Percentiles rank a stretch among this genome's conserved stretches.
These are phyloP conservation scores for Coemansia sp. DNA, from an alignment of 371 early-diverging fungal species.

Conservation along the genomic window DNA sequence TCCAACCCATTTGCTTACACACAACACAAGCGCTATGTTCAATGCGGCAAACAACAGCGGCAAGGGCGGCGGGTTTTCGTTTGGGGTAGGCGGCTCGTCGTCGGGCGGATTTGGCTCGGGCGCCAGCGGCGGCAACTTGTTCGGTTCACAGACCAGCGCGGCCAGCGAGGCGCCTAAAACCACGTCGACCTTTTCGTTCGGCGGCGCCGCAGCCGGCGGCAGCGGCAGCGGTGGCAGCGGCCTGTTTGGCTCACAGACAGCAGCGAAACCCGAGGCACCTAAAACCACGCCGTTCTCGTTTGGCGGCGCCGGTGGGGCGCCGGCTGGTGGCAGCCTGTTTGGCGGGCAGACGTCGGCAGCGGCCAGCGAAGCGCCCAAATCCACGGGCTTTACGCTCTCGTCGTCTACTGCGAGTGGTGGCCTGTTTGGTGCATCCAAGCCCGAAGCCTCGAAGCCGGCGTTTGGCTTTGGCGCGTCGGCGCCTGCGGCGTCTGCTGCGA, in stretches of 20 bases:
- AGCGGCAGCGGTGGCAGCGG: neutral
- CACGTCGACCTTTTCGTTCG: neutral
- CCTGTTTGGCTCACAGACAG: neutral
- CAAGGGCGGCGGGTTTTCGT: conserved; percentile 6
- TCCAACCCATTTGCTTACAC: too few species aligned
- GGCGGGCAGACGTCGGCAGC: conserved; percentile 8
- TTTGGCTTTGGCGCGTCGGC: conserved; percentile 11
- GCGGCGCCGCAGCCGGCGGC: neutral
- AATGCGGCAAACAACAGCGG: conserved; percentile 10
- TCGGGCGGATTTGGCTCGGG: conserved; percentile 2
- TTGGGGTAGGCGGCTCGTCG: neutral
- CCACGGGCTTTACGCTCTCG: neutral
- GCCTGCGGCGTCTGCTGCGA: neutral
- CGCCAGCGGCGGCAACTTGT: conserved; percentile 3
- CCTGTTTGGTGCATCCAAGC: conserved; percentile 8
- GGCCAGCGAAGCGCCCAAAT: neutral
- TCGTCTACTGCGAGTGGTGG: neutral
- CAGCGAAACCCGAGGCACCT: neutral
- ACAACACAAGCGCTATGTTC: conserved; percentile 13
- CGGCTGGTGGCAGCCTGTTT: conserved; percentile 12
- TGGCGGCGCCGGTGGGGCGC: neutral
- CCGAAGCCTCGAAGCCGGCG: conserved; percentile 8
- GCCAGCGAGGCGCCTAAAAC: conserved; percentile 3
- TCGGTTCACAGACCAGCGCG: conserved; percentile 2
- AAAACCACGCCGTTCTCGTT: neutral